These are phyloP conservation scores for Rosa persica DNA, from an alignment of 306 rosid genomes.

Conservation along the genomic window DNA sequence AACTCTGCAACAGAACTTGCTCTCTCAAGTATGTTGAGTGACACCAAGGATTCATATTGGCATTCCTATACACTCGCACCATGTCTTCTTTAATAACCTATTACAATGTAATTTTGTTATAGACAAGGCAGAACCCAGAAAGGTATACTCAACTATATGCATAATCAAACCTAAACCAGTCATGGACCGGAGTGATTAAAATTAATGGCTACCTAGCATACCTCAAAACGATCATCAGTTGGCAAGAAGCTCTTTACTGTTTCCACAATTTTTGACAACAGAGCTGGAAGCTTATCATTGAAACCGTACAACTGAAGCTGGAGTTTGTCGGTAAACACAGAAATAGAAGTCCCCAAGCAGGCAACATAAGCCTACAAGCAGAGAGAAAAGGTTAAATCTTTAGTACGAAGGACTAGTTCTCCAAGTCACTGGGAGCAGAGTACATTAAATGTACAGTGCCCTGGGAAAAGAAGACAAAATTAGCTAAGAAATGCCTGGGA, in stretches of 20 bases:
- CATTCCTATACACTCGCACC: slow-evolving; percentile 74
- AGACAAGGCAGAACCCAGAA: slow-evolving; percentile 28
- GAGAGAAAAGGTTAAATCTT: not conserved
- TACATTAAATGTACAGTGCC: not conserved
- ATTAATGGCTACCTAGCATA: slow-evolving; percentile 25
- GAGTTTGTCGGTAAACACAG: slow-evolving; percentile 65
- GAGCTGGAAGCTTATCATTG: slow-evolving; percentile 80
- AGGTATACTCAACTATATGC: not conserved
- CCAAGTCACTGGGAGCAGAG: not conserved
- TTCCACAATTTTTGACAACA: slow-evolving; percentile 60
- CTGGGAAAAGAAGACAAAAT: not conserved
- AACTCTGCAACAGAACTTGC: slow-evolving; percentile 74
- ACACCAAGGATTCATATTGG: slow-evolving; percentile 86
- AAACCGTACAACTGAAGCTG: slow-evolving; percentile 87
- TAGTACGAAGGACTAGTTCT: not conserved
- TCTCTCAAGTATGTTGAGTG: slow-evolving; percentile 81
- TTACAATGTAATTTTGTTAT: slow-evolving; percentile 30
- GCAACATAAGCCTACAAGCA: slow-evolving; percentile 80
- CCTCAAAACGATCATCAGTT: slow-evolving; percentile 71
- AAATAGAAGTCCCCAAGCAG: slow-evolving; percentile 85
- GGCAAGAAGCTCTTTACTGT: slow-evolving; percentile 71
- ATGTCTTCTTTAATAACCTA: slow-evolving; percentile 85
- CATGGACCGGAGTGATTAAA: not conserved
- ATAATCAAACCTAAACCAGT: slow-evolving; percentile 1
- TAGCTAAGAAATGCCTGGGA: not conserved